Conservation (phyloP, 1,284 basidiomycete genomes). For the Hymenochaete sp. region DNA sequence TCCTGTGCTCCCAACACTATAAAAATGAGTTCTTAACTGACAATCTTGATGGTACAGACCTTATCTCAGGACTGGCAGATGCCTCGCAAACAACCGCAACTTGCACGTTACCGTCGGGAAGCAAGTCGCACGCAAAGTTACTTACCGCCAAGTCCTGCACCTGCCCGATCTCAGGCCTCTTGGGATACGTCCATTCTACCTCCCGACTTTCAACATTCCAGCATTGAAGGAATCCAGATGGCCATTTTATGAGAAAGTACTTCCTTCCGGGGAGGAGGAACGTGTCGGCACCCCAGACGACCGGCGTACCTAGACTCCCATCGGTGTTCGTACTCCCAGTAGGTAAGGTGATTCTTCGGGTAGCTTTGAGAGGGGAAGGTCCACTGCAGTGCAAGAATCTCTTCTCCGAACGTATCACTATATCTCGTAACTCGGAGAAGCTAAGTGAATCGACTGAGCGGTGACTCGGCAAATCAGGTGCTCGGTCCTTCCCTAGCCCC, state of each 20-base stretch:
- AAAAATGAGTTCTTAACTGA: not conserved
- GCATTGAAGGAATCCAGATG: slow-evolving; percentile 12
- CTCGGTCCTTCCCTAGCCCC: slow-evolving; percentile 3
- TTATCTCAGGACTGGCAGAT: not conserved
- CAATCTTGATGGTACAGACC: not conserved
- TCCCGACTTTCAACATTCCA: slow-evolving; percentile 6
- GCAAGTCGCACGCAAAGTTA: slow-evolving; percentile 2
- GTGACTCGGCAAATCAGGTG: slow-evolving; percentile 8
- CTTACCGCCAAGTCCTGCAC: not conserved
- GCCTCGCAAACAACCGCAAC: slow-evolving; percentile 6
- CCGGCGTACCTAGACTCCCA: slow-evolving; percentile 1
- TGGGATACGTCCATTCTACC: slow-evolving; percentile 11
- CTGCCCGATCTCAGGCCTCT: not conserved
- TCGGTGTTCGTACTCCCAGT: not conserved
- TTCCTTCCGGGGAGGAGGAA: slow-evolving; percentile 11
- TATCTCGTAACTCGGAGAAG: slow-evolving; percentile 2
- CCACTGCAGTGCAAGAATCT: not conserved
- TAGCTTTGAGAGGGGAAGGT: not conserved
- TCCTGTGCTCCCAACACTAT: not conserved
- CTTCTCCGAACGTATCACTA: slow-evolving; percentile 4
- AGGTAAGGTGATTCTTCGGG: slow-evolving; percentile 1
- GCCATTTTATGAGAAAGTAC: slow-evolving; percentile 3
- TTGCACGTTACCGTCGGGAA: slow-evolving; percentile 3
- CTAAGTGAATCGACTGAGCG: not conserved
- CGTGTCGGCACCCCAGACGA: slow-evolving; percentile 6